Evolutionary conservation across 2,329 filamentous ascomycete genomes (phyloP), one percentile per base, ranked within the genome.

Genomic region (Arthroderma uncinatum): DNA sequence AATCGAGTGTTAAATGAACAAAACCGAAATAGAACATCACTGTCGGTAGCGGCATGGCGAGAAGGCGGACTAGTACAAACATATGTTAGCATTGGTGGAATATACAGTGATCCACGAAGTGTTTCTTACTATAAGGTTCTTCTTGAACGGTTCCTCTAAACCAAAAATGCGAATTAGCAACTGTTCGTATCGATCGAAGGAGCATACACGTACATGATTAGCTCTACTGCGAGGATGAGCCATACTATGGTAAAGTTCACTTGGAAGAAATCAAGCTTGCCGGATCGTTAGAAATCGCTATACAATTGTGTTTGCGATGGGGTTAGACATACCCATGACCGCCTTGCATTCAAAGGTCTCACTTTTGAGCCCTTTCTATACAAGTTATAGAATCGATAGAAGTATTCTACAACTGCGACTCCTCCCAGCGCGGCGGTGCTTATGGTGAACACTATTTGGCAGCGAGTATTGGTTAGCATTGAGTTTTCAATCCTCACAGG

Each of bases 21-120:
- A 63, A 63, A 48, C 73, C 73, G 57, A 75, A 75, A 61, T 75
- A 74, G 61, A 73, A 74, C 72, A 75, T 75, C 37, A 75, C 73
- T 21, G 70, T 72, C 6, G 73, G 72, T 21, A 74, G 68, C 40
- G 73, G 67, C 72, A 74, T 74, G 44, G 72, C 72, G 33, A 75
- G 66, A 2, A 75, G 68, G 48, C 73, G 71, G 23, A 74, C 72
- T 73, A 58, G 33, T 10, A 54, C 53, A 10, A 48, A 25, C 44
- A 23, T 36, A 23, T 53, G 55, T 62, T 50, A 60, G 28, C 30
- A 25, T 9, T 12, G 28, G n/a, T 12, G 9, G 19, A 37, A 9
- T 30, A 19, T 4, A 33, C n/a, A 2, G 6, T 10, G 19, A 21
- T n/a, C 6, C 16, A 23, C 2, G 37, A 4, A 19, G 42, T 2